Base-by-base conservation (phyloP, 768 basidiomycete species). In the Mycena belliarum region DNA sequence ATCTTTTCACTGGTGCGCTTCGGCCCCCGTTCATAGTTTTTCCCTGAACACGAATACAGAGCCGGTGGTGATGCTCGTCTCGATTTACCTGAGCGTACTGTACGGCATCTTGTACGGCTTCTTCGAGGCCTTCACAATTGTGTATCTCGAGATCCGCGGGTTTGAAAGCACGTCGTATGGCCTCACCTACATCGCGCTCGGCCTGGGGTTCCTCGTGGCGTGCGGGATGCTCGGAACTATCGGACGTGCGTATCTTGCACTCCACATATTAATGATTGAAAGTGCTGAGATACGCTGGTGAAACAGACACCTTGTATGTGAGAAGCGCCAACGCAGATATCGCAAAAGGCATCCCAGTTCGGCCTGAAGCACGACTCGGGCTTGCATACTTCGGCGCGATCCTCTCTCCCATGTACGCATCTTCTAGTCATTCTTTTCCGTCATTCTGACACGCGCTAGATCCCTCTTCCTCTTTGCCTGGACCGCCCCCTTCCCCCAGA, bases 51-150 rank as follows among this genome's bases (percentile, higher is more conserved):
- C n/a, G n/a, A n/a, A n/a, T n/a, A 15, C 55, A 53, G 62, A 63
- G 48, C 62, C 62, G 33, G 58, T 63, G n/a, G 62, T 63, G 20
- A 60, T 57, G 58, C 28, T 63, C 24, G 43, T 63, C 11, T 63
- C 62, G 1, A 12, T 63, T 12, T 63, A 63, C 26, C 48, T 63
- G 14, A 57, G 54, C 37, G n/a, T 57, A 8, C 45, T 63, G 4
- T 63, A 63, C 15, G 58, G 58, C 1, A 63, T 63, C 21, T 32
- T 63, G 29, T 63, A 63, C 23, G 58, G 58, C 3, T 63, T 63
- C 33, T 63, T 63, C 25, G 62, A 63, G 24, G 62, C 57, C 4
- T 58, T 60, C 24, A 26, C 29, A 3, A 53, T 63, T 2, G 62
- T 63, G 4, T 63, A 50, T 32, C 42, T 63, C 37, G 50, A 59